Evolutionary conservation across 257 asterid genomes (phyloP), one percentile per base, ranked within the genome.

Genomic region (Fraxinus cuspidata): DNA sequence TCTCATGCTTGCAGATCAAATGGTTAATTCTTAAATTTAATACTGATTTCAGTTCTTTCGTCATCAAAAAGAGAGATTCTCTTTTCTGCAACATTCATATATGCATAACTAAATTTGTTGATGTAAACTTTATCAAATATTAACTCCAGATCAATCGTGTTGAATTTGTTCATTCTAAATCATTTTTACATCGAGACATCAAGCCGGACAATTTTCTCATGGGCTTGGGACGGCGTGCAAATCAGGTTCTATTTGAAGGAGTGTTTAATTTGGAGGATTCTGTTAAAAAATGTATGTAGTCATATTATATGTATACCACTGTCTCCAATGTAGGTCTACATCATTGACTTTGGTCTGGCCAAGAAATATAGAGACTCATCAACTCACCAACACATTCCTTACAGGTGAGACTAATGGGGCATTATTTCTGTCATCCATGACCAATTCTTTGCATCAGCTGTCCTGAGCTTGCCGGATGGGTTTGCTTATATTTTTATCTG

Each of bases 1-100:
- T 85, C 95, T 95, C 77, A 95, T 95, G 99, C 98, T 95, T 71
- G 98, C 99, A 23, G 99, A 95, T 88, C 99, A 95, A 85, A 96
- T 96, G 99, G 99, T 96, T 60, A 81, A 34, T 81, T 53, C 71
- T 83, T 71, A 51, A 69, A 49, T 65, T 76, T 49, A 34, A 65
- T 67, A 34, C 56, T 70, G 68, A 7, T 53, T 35, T n/a, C 44
- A 34, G 35, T 70, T 5, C 38, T 16, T 71, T 47, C 27, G 78
- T 65, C 12, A 34, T 81, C 37, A 74, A 76, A 56, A 21, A 44
- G 15, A 31, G 5, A 53, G 66, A 8, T 7, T 58, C 71, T 74
- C 25, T 72, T 70, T 72, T 67, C 71, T 10, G 77, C 70, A 42
- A 73, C 40, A 49, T 21, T 75, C 42, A 32, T 58, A 10, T 34